Base-by-base conservation (phyloP, 2,329 filamentous ascomycete species). In the Apiospora hydei region DNA sequence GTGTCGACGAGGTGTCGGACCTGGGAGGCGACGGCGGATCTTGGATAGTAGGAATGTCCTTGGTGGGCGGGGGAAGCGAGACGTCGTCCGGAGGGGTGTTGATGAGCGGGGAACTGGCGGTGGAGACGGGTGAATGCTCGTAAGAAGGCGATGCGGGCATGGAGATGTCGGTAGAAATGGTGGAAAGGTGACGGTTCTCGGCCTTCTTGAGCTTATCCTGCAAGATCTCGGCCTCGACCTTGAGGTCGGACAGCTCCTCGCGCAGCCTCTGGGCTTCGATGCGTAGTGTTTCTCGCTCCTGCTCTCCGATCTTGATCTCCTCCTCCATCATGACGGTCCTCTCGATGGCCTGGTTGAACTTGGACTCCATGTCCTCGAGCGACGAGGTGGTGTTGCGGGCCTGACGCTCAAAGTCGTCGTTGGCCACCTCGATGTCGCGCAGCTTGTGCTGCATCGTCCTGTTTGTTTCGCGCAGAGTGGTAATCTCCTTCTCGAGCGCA, bases 341-440 rank as follows among this genome's bases (percentile, higher is more conserved):
- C 84, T 99, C 96, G 77, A 99, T 97, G 5, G 95, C 91, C 71
- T 97, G 90, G 81, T 98, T 98, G 83, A 96, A 98, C 83, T 98
- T 99, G 74, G 93, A 96, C 84, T 99, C 96, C 82, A 99, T 88
- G 80, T 99, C 96, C 84, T 99, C 96, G 74, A 98, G 89, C 69
- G 96, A 98, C 64, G 95, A 98, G 47, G 94, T 95, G 41, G 96
- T 98, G 83, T 98, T 96, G 77, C 96, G 92, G 76, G 96, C 96
- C 84, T 98, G 96, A 76, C 95, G 92, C 85, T 99, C 96, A 81
- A 96, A 98, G 83, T 99, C 96, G 86, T 99, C 96, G 84, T 98
- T 99, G 81, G 94, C 94, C 71, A 99, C 96, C 83, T 99, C 96
- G 77, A 96, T 98, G 82, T 99, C 96, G 76, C 96, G 92, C 72